Base-by-base conservation (phyloP, 805 yeast species). In the Wickerhamiella occidentalis region DNA sequence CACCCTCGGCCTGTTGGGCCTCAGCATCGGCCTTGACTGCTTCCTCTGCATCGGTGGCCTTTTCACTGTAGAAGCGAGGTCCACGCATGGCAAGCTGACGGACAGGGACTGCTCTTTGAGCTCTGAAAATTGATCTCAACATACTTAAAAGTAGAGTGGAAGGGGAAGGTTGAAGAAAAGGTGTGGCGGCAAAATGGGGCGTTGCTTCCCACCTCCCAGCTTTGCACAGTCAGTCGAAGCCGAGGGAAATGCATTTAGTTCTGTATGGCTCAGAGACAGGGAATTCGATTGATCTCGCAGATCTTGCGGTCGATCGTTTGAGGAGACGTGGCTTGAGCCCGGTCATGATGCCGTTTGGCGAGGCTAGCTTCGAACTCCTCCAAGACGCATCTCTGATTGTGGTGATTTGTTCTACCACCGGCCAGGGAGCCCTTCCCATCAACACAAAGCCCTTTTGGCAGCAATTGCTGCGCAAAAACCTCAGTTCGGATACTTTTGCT, bases 261-360 rank as follows among this genome's bases (percentile, higher is more conserved):
- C 67, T 92, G 0, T 88, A 82, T 64, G 96, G 96, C 0, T 80
- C 95, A 1, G 97, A 88, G 61, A 85, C 96, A 0, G 97, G 96
- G 0, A 88, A 84, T 59, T 75, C 95, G 0, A 84, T 82, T 58
- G 96, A 90, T 58, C 80, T 77, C 59, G 95, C 96, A 0, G 72
- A 74, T 37, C 71, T 77, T 28, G 65, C 88, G 21, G 72, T 78
- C 15, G 69, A 74, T 50, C 68, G 71, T 37, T 71, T 84, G 43
- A 75, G 75, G 47, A 72, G 83, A 55, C 64, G 70, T 45, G 74
- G 75, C 56, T 72, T 76, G 56, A 65, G 59, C 43, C 75, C 80
- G 13, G 65, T 54, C 1, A 66, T 82, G 84, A 83, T 56, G 80
- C 77, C 40, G 77, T 76, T 58, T 76, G 79, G 51, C 41, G 47